phyloP scores from a whole-genome alignment of 768 basidiomycete genomes.

The Suillus ampliporus region DNA sequence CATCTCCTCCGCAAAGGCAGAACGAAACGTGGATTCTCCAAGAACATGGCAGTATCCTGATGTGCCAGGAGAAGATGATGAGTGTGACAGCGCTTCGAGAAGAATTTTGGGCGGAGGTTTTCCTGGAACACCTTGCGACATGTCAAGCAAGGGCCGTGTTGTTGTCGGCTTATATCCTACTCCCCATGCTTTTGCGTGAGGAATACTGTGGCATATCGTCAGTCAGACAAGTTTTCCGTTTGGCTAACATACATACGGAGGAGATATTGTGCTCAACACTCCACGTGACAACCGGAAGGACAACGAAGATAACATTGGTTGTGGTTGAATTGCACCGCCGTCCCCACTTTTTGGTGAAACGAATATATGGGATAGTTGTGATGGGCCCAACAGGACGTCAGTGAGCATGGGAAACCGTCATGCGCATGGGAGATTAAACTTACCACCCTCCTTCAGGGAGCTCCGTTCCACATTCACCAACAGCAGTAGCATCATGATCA shows the following conservation, averaged over 20 bases:
- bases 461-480: background rate
- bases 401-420: background rate
- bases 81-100: slow-evolving; percentile 51
- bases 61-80: slow-evolving; percentile 47
- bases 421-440: background rate
- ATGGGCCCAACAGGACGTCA: background rate
- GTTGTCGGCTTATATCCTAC: slow-evolving; percentile 46
- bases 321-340: background rate
- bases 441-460: background rate
- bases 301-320: background rate
- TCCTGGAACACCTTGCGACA: slow-evolving; percentile 81
- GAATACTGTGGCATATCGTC: slow-evolving; percentile 47
- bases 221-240: background rate
- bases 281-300: slow-evolving; percentile 45
- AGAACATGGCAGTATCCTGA: slow-evolving; percentile 64
- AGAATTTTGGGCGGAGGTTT: slow-evolving; percentile 61
- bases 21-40: slow-evolving; percentile 59
- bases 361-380: background rate
- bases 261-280: slow-evolving; percentile 49
- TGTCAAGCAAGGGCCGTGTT: slow-evolving; percentile 60
- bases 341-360: background rate
- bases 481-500: background rate
- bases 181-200: slow-evolving; percentile 64
- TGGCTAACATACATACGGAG: slow-evolving; percentile 43
- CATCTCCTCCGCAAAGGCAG: slow-evolving; percentile 66